These are phyloP conservation scores for Cicer arietinum DNA, from an alignment of 306 rosid species.

Conservation along the genomic window DNA sequence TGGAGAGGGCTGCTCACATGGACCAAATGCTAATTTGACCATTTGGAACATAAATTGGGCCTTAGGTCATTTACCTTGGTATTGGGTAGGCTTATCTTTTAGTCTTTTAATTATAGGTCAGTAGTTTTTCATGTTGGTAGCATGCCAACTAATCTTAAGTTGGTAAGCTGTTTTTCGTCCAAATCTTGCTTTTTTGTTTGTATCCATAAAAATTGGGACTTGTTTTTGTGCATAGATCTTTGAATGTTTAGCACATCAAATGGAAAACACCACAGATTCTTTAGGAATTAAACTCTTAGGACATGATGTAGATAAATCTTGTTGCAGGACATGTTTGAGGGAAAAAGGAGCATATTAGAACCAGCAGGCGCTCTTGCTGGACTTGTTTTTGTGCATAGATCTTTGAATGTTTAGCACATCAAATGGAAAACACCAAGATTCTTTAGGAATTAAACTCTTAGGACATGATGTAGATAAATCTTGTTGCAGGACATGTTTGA, in stretches of 20 bases:
- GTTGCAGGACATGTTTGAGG: slow-evolving; percentile 96
- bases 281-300: background rate
- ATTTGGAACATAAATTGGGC: too few species aligned
- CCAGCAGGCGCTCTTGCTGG: slow-evolving; percentile 98
- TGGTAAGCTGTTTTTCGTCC: slow-evolving; percentile 18
- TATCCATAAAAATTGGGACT: background rate
- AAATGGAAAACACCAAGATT: too few species aligned
- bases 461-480: slow-evolving; percentile 30
- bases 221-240: slow-evolving; percentile 13
- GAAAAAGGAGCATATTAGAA: slow-evolving; percentile 90
- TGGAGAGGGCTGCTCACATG: too few species aligned
- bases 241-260: slow-evolving; percentile 16
- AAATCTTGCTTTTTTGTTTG: background rate
- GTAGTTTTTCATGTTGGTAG: too few species aligned
- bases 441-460: too few species aligned
- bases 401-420: too few species aligned
- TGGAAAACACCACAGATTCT: slow-evolving; percentile 12
- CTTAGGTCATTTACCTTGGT: too few species aligned
- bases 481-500: slow-evolving; percentile 91
- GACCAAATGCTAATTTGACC: too few species aligned
- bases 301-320: slow-evolving; percentile 37
- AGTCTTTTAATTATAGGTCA: too few species aligned
- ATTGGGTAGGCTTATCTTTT: too few species aligned
- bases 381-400: too few species aligned
- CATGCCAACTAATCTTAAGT: background rate